Evolutionary conservation across 2,329 filamentous ascomycete genomes (phyloP).

Genomic region (Penicillium glabrum): DNA sequence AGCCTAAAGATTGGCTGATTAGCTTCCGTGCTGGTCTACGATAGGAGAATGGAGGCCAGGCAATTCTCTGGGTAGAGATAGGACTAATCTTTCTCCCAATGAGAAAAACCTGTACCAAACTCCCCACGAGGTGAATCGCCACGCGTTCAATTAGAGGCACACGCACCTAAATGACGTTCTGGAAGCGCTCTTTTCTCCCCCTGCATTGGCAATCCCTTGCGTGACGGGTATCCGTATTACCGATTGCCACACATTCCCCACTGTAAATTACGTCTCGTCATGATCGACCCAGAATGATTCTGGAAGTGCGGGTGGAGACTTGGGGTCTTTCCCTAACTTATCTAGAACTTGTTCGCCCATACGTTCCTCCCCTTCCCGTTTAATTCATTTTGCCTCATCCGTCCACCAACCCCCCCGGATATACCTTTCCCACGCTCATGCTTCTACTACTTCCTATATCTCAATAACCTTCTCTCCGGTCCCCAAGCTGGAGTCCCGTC

Average conservation of each 20-base stretch:
- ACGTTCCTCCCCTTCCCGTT: background rate
- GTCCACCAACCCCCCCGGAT: no score
- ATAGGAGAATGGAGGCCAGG: background rate
- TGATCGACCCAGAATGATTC: slow-evolving; percentile 22
- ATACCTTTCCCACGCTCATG: background rate
- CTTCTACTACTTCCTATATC: background rate
- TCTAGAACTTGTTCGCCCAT: background rate
- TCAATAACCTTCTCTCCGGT: slow-evolving; percentile 13
- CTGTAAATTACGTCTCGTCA: slow-evolving; percentile 8
- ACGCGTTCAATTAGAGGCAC: background rate
- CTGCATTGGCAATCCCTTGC: background rate
- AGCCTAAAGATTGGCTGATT: slow-evolving; percentile 7
- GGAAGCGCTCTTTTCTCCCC: background rate
- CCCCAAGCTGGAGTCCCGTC: slow-evolving; percentile 21
- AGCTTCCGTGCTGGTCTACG: background rate
- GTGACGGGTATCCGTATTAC: no score
- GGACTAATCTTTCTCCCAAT: background rate
- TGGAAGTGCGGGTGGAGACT: slow-evolving; percentile 10
- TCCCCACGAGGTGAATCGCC: background rate
- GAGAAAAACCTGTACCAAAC: background rate
- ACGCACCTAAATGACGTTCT: background rate
- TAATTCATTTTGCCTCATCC: background rate
- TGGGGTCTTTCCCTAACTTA: background rate
- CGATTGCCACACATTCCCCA: background rate
- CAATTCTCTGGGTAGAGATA: background rate